Conservation (phyloP, 2,329 filamentous ascomycete genomes). For the Lithohypha guttulata region DNA sequence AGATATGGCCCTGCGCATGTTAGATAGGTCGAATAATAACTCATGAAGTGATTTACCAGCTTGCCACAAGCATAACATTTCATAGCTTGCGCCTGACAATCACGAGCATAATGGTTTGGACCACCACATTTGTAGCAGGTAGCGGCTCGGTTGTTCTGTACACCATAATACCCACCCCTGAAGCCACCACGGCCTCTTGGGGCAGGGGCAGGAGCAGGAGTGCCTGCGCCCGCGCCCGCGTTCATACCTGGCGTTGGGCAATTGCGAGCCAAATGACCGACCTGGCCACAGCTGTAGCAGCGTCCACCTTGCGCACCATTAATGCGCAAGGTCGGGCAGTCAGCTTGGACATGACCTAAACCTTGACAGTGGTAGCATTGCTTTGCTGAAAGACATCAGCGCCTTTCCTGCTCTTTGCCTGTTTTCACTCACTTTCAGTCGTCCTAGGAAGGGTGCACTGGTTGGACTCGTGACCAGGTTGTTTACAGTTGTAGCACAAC, state of each 20-base stretch:
- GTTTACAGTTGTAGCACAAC: constrained; percentile 97
- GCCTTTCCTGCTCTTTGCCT: background rate
- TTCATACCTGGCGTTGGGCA: constrained; percentile 75
- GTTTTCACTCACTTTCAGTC: constrained; percentile 60
- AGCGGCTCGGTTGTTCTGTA: constrained; percentile 40
- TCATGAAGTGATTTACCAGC: constrained; percentile 49
- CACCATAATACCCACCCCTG: constrained; percentile 61
- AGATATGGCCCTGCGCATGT: constrained; percentile 72
- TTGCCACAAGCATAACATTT: constrained; percentile 98
- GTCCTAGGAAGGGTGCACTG: constrained; percentile 92
- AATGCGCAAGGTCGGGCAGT: constrained; percentile 91
- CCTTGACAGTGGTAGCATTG: constrained; percentile 99
- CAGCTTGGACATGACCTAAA: constrained; percentile 93
- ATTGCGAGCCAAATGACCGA: constrained; percentile 82
- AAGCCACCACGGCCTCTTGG: constrained; percentile 48
- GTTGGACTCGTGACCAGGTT: constrained; percentile 83
- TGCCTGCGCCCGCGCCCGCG: constrained; percentile 54
- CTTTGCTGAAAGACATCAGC: constrained; percentile 52
- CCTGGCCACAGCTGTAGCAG: constrained; percentile 94
- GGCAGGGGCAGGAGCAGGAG: constrained; percentile 59
- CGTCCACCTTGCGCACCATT: constrained; percentile 74
- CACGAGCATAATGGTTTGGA: constrained; percentile 95
- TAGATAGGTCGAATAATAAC: too few relatives aligned
- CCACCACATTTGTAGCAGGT: constrained; percentile 64
- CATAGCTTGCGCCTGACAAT: constrained; percentile 97